Base-by-base conservation (phyloP, 1,284 basidiomycete genomes). In the Ganoderma lucidum region DNA sequence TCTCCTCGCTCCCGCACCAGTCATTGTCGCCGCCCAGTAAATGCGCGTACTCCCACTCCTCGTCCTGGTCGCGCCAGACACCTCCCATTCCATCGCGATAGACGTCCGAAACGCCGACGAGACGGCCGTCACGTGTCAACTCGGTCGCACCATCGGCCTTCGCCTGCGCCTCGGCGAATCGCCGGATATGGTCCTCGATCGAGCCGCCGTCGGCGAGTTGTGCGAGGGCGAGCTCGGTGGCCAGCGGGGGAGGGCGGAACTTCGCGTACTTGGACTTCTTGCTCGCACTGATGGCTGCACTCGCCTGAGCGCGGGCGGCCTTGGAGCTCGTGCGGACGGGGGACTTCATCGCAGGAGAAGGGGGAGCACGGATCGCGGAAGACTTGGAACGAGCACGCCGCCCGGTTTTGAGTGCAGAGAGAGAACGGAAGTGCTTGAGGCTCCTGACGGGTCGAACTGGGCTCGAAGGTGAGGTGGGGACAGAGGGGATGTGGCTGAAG, bases 11-110 rank as follows among this genome's bases (percentile, higher is more conserved):
- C 32, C 65, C 63, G 67, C 65, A 68, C 51, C 69, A 71, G 59
- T 75, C 71, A 15, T 78, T 73, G 58, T 78, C 77, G n/a, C 77
- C 74, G 42, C 78, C 78, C 32, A 92, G 82, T 14, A 93, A 83
- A 68, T 87, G 88, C 17, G 84, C 80, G 74, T 90, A 91, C 76
- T 93, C 91, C 82, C 85, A 83, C 73, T 88, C 86, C 78, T 93
- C 92, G 35, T 91, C 89, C 66, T 84, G 86, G 75, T 93, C 91
- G 80, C 85, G 84, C 90, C 91, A 93, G n/a, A 92, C 70, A 0
- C 86, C 85, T 37, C 90, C 90, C 30, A 83, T 80, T 1, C 79
- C 87, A 67, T 93, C 91, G 9, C 88, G 83, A 76, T 87, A 86
- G 3, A 90, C 83, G 45, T 84, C 86, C 9, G 79, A 82, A 9